Base-by-base conservation (phyloP, 768 basidiomycete species). In the Hygrocybe coccinea region DNA sequence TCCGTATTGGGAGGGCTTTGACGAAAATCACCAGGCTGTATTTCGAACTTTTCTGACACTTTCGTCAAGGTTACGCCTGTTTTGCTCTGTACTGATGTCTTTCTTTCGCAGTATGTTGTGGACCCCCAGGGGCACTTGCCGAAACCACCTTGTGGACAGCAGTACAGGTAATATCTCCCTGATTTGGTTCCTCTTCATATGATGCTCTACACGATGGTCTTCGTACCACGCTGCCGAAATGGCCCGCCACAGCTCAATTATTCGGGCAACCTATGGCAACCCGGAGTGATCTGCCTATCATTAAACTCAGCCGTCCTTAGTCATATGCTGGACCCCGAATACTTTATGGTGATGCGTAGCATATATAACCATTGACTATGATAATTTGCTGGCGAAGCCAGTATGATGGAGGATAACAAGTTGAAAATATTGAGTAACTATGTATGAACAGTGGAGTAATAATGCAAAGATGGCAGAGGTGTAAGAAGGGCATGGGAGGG, bases 191-290 rank as follows among this genome's bases (percentile, higher is more conserved):
- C 21, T 46, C 12, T n/a, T 3, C n/a, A n/a, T 54, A 83, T 85
- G 86, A 88, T 89, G 86, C 69, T 80, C 73, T 77, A 83, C 87
- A 90, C 89, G 89, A 91, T 89, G 89, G 89, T 91, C 89, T 90
- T 88, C 89, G 89, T 90, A 91, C 64, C 55, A 69, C 61, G 56
- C 71, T 89, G 87, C 85, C 89, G 89, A 91, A 91, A 87, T 67
- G 82, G 89, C 89, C 89, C 88, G 89, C 85, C 85, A 88, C 84
- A 91, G 89, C 89, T 91, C 89, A 90, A 78, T 64, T 65, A 44
- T 70, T 82, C 86, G 89, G 89, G 87, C 87, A 86, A 75, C 83
- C 87, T 29, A 29, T 29, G 29, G 29, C 3, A 29, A 29, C 29
- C 29, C 29, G 29, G 29, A 29, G 29, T 29, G 29, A 29, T 29